These are phyloP conservation scores for Neoarthrinium moseri DNA, from an alignment of 2,329 filamentous ascomycete genomes.

Conservation along the genomic window DNA sequence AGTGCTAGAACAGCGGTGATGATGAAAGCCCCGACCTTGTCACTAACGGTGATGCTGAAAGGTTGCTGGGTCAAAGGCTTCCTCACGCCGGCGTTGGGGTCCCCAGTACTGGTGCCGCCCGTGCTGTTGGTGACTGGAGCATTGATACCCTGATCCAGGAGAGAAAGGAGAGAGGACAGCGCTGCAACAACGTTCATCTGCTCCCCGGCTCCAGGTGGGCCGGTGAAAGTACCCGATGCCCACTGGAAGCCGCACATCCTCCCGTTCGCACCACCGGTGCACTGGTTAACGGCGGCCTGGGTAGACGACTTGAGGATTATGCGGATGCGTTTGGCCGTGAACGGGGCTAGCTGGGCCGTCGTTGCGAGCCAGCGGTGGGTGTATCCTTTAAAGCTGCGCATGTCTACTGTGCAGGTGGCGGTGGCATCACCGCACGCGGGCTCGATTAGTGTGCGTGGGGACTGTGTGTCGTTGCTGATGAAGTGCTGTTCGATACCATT, in stretches of 20 bases:
- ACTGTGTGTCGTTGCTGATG: constrained; percentile 44
- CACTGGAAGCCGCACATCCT: constrained; percentile 43
- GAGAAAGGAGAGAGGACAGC: constrained; percentile 37
- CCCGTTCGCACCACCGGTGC: constrained; percentile 41
- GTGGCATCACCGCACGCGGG: constrained; percentile 47
- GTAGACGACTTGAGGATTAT: constrained; percentile 46
- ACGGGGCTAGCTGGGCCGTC: constrained; percentile 49
- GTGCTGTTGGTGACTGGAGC: constrained; percentile 8
- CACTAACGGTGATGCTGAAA: not conserved
- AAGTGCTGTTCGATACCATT: constrained; percentile 43
- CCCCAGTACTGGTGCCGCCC: constrained; percentile 7
- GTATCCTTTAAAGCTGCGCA: constrained; percentile 58
- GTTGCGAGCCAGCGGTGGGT: constrained; percentile 51
- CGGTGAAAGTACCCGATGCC: constrained; percentile 38
- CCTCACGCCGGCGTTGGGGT: constrained; percentile 4
- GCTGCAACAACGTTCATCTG: constrained; percentile 43
- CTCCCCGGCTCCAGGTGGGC: constrained; percentile 42
- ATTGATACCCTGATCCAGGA: constrained; percentile 26
- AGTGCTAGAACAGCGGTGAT: constrained; percentile 2
- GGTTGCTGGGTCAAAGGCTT: not conserved
- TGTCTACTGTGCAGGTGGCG: constrained; percentile 58
- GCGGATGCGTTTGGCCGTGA: constrained; percentile 40
- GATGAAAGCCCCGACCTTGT: constrained; percentile 2
- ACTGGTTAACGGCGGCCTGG: constrained; percentile 46
- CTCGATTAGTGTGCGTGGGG: too few relatives aligned